Base-by-base conservation (phyloP, 2,329 filamentous ascomycete genomes). In the Colletotrichum costaricense region DNA sequence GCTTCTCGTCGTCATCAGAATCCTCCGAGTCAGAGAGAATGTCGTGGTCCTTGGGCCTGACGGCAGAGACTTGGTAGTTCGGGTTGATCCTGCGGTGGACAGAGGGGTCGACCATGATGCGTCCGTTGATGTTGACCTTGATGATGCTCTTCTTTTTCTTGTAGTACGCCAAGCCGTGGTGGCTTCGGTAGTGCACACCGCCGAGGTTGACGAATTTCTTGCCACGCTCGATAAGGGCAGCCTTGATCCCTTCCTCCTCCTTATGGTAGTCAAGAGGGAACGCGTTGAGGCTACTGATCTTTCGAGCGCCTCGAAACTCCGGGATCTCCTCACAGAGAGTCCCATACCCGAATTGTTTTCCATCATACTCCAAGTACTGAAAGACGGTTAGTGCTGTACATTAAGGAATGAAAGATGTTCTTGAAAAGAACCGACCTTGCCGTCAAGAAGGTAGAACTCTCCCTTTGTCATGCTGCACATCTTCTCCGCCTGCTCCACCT, bases 351-450 rank as follows among this genome's bases (percentile, higher is more conserved):
- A 95, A 97, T 7, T 89, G 88, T 80, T 97, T 97, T 70, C 95
- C 95, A 77, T 98, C 94, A 74, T 95, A 97, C 78, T 97, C 95
- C 30, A 98, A 88, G 77, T 97, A 97, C 80, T 88, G 83, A n/a
- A 5, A 12, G 11, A 11, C 11, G 8, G 30, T 55, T 7, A n/a
- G 9, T 12, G 4, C 14, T 33, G 54, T 35, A 28, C 24, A 56
- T 5, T 4, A 5, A 3, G 19, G n/a, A 6, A n/a, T 3, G 11
- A 5, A 16, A 14, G 12, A 33, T 42, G n/a, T 11, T 19, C 26
- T 28, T 12, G 24, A 24, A 3, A 9, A 2, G 24, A 42, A 16
- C 49, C 59, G 19, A 84, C 83, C 79, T 87, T 88, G 26, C 93
- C 94, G 76, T 96, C 93, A 16, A 98, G 87, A 76, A 87, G 89